Evolutionary conservation across 768 basidiomycete genomes (phyloP), one percentile per base, ranked within the genome.

Genomic region (Lentinus brumalis): DNA sequence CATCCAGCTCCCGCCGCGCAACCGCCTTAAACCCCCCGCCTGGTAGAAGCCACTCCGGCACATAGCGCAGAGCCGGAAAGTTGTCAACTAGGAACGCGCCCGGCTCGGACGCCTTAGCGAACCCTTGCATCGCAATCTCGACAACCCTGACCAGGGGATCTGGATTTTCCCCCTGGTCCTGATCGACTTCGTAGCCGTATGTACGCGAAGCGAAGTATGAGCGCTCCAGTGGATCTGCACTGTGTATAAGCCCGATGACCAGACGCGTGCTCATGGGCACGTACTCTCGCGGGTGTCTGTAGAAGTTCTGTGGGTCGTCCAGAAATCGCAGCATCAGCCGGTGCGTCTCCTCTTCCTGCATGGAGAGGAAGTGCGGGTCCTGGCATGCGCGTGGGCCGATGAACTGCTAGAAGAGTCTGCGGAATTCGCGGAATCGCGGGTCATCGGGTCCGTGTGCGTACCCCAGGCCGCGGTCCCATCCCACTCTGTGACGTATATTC

Each of bases 31-130:
- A 67, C n/a, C 65, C 58, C 5, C 69, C 64, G 9, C 66, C 61
- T 10, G 66, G 69, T 29, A 65, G 51, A 16, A 78, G 55, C 79
- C 79, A 80, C 5, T 70, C 51, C 3, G 79, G 79, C 14, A 79
- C 62, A 31, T 76, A 66, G 51, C 66, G 70, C 26, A 80, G 57
- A 1, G 60, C 39, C 1, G 70, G 71, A 64, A 80, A 42, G 66
- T 65, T 47, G 58, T 75, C 74, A n/a, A 73, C 71, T 4, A 72
- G 72, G 47, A 75, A 75, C 44, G 75, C 75, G 5, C 78, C 78
- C 4, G 79, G 73, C 32, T 62, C 54, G 4, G 70, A 59, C 3
- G 67, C 62, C 10, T 52, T 44, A 6, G 68, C 63, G 39, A 74
- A 67, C 26, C 67, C 65, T 16, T 69, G 64, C 46, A 69, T 61